Evolutionary conservation across 495 filamentous ascomycete species (phyloP).

Genomic region (Parmelia sp.): DNA sequence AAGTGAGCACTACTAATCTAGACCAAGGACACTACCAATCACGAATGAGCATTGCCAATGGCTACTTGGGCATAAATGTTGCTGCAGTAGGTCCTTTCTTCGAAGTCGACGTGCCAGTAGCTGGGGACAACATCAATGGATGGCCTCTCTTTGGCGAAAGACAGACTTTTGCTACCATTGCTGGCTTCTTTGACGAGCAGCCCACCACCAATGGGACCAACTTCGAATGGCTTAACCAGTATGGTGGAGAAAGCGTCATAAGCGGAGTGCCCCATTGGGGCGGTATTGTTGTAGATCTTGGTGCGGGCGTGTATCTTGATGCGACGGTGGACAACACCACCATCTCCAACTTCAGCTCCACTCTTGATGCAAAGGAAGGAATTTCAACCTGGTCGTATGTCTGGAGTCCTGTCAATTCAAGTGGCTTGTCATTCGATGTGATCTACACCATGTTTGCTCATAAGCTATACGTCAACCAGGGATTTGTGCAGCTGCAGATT

Average conservation of each 20-base stretch:
- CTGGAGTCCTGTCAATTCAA: conserved; percentile 54
- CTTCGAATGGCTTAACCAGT: conserved; percentile 64
- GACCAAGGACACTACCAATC: conserved; percentile 58
- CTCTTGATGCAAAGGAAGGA: conserved; percentile 57
- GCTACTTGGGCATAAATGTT: conserved; percentile 55
- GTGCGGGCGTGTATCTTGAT: conserved; percentile 48
- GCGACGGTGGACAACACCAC: conserved; percentile 54
- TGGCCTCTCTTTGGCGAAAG: conserved; percentile 67
- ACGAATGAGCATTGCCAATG: conserved; percentile 58
- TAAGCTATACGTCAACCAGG: conserved; percentile 57
- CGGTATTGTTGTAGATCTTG: conserved; percentile 54
- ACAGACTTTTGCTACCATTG: conserved; percentile 66
- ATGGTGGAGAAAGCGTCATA: conserved; percentile 67
- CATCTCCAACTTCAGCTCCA: conserved; percentile 56
- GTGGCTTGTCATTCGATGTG: conserved; percentile 44
- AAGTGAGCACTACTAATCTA: conserved; percentile 47
- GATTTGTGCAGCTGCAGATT: conserved; percentile 53
- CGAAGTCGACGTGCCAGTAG: conserved; percentile 49
- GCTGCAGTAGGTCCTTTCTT: conserved; percentile 65
- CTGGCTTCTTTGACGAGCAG: conserved; percentile 67
- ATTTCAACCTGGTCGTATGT: conserved; percentile 57
- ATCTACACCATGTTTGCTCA: conserved; percentile 55
- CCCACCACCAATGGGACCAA: conserved; percentile 58
- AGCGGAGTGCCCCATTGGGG: conserved; percentile 67
- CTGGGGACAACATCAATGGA: conserved; percentile 55